Percentiles rank a stretch among this genome's conserved stretches.
These are phyloP conservation scores for Backusella luteola DNA, from an alignment of 192 early-diverging fungal species.

Conservation along the genomic window DNA sequence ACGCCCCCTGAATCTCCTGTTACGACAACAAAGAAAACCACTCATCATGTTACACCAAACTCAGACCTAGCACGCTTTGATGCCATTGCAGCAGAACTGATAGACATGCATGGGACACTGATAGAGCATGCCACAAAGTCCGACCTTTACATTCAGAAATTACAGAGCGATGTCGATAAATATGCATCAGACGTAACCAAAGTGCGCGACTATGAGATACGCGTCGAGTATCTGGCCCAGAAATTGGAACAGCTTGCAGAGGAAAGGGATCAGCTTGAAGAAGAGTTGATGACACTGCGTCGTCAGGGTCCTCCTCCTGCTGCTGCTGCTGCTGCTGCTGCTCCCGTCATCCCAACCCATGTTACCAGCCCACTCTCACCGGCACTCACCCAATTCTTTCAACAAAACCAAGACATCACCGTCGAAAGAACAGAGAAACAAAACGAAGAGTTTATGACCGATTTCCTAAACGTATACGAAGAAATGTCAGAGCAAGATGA, in stretches of 20 bases:
- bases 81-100: constrained; percentile 8
- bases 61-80: constrained; percentile 4
- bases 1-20: neutral
- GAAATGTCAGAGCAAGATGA: neutral
- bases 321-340: neutral
- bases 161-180: constrained; percentile 18
- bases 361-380: neutral
- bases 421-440: neutral
- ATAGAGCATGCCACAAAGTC: neutral
- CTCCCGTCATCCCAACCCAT: neutral
- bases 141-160: constrained; percentile 1
- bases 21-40: neutral
- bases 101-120: constrained; percentile 11
- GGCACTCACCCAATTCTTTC: neutral
- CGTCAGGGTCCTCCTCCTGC: neutral
- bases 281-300: constrained; percentile 1
- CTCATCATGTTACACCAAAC: neutral
- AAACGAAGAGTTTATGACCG: constrained; percentile 16
- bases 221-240: constrained; percentile 27
- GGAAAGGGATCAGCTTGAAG: constrained; percentile 19
- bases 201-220: constrained; percentile 26
- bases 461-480: constrained; percentile 26
- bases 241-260: constrained; percentile 29
- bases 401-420: neutral
- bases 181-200: constrained; percentile 18